Evolutionary conservation across 768 basidiomycete species (phyloP).

Genomic region (Lyophyllum semitale): DNA sequence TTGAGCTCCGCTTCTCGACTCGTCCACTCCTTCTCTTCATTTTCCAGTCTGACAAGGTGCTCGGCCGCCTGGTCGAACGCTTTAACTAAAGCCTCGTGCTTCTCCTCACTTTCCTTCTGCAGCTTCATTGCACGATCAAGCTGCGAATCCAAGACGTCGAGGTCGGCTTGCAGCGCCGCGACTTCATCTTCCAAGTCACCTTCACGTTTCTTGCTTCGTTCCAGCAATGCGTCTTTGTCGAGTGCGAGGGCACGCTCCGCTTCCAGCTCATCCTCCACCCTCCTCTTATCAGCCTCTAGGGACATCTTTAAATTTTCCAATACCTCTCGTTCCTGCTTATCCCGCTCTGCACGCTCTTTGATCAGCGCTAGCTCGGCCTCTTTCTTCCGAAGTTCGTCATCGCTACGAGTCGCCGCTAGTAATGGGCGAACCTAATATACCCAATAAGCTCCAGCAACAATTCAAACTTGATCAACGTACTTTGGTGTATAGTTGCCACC

Average conservation of each 20-base stretch:
- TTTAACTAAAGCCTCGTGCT: conserved; percentile 65
- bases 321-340: conserved; percentile 77
- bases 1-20: conserved; percentile 63
- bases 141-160: conserved; percentile 84
- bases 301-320: conserved; percentile 81
- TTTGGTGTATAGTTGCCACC: conserved; percentile 99
- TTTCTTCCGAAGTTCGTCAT: conserved; percentile 89
- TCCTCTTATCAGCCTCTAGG: conserved; percentile 81
- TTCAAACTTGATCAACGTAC: conserved; percentile 33
- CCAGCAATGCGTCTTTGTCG: conserved; percentile 83
- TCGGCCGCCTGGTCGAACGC: conserved; percentile 86
- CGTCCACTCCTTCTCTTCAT: conserved; percentile 70
- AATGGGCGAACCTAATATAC: conserved; percentile 79
- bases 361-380: conserved; percentile 79
- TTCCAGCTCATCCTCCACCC: conserved; percentile 78
- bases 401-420: conserved; percentile 87
- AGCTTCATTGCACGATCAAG: conserved; percentile 76
- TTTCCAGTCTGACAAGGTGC: conserved; percentile 81
- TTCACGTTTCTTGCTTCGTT: conserved; percentile 85
- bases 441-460: conserved; percentile 5
- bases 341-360: conserved; percentile 85
- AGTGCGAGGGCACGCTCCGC: conserved; percentile 77
- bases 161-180: conserved; percentile 73
- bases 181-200: conserved; percentile 86
- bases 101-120: conserved; percentile 81